phyloP scores from a whole-genome alignment of 2,329 filamentous ascomycete genomes.

The Aspergillus hiratsukae region DNA sequence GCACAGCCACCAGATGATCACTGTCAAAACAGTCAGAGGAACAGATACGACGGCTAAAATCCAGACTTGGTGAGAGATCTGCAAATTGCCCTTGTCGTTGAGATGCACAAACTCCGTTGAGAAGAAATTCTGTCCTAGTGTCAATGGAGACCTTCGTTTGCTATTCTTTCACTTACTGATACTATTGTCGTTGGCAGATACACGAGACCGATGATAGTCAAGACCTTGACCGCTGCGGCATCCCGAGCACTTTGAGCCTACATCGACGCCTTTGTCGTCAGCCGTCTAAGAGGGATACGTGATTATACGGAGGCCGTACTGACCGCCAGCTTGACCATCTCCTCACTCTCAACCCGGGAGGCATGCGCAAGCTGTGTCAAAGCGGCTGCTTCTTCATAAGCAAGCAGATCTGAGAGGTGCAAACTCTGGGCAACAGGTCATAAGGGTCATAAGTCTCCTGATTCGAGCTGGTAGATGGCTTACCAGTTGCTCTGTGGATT shows the following conservation, averaged over 20 bases:
- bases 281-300: neutral
- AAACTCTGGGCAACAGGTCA: neutral
- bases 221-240: conserved; percentile 9
- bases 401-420: conserved; percentile 4
- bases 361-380: conserved; percentile 3
- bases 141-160: neutral
- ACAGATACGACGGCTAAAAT: conserved; percentile 7
- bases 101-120: conserved; percentile 11
- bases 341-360: conserved; percentile 2
- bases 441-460: neutral
- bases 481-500: conserved; percentile 9
- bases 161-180: conserved; percentile 3
- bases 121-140: conserved; percentile 8
- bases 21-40: conserved; percentile 8
- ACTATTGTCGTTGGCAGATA: conserved; percentile 12
- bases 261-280: neutral
- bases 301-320: neutral
- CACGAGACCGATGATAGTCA: conserved; percentile 10
- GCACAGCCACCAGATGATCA: conserved; percentile 6
- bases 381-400: conserved; percentile 7
- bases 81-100: conserved; percentile 4
- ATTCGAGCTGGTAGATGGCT: neutral
- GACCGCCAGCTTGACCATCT: conserved; percentile 8
- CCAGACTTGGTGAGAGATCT: conserved; percentile 10
- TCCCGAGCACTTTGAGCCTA: conserved; percentile 6